phyloP scores from a whole-genome alignment of 345 rosid species.

The Boechera divaricarpa region DNA sequence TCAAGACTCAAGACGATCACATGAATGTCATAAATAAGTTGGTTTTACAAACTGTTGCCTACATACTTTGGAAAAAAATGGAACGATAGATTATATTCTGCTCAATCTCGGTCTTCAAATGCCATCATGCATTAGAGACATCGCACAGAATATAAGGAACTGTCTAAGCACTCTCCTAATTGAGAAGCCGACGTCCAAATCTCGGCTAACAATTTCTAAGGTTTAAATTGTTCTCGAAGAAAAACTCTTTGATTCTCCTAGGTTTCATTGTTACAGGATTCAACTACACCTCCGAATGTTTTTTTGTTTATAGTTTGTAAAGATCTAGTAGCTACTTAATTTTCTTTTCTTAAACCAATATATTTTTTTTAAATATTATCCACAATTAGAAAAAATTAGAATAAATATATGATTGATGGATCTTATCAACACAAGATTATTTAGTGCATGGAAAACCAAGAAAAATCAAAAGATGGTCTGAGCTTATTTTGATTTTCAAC shows the following conservation, averaged over 20 bases:
- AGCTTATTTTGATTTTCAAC: constrained; percentile 19
- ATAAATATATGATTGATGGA: not conserved
- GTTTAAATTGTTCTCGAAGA: not conserved
- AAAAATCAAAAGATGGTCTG: not conserved
- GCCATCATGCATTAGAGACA: not conserved
- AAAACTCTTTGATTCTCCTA: not conserved
- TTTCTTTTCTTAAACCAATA: not conserved
- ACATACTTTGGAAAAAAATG: not conserved
- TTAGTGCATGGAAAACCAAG: not conserved
- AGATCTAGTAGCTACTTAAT: not conserved
- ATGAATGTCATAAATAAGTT: not conserved
- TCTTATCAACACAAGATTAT: not conserved
- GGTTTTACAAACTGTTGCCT: not conserved
- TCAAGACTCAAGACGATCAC: not conserved
- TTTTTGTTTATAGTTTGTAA: not conserved
- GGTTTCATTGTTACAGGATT: not conserved
- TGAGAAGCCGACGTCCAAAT: not conserved
- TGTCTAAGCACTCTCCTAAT: not conserved
- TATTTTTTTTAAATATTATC: not conserved
- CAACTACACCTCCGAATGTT: not conserved
- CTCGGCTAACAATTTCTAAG: too few species aligned
- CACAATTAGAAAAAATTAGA: not conserved
- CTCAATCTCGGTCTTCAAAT: not conserved
- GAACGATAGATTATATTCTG: not conserved
- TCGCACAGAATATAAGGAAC: not conserved